Conservation (phyloP, 1,284 basidiomycete genomes). For the Trichosporon coremiiforme region DNA sequence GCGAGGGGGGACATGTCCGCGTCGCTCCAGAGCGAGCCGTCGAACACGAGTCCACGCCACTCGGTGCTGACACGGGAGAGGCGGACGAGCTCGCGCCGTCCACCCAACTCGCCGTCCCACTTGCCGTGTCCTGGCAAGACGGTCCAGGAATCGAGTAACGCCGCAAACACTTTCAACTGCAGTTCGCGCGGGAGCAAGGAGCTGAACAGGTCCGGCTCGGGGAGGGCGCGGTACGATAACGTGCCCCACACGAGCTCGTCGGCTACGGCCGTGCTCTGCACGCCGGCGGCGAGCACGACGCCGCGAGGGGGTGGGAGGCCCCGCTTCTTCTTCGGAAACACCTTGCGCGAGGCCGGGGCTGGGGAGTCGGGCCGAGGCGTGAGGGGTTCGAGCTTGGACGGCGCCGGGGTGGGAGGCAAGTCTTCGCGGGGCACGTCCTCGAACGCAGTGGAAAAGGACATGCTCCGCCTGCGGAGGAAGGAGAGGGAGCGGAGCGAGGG, state of each 20-base stretch:
- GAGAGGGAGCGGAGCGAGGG: slow-evolving; percentile 1
- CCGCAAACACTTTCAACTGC: slow-evolving; percentile 65
- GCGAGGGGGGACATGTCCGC: slow-evolving; percentile 67
- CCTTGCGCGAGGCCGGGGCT: not conserved
- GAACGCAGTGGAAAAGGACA: slow-evolving; percentile 12
- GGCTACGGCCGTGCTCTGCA: slow-evolving; percentile 22
- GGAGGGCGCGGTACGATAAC: slow-evolving; percentile 27
- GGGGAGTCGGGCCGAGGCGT: not conserved
- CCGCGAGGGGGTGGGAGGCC: slow-evolving; percentile 22
- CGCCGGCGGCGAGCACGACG: slow-evolving; percentile 29
- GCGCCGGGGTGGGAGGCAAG: not conserved
- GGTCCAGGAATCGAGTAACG: slow-evolving; percentile 58
- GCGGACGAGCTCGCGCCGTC: slow-evolving; percentile 73
- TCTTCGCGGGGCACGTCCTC: not conserved
- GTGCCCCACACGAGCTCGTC: slow-evolving; percentile 36
- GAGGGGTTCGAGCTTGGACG: not conserved
- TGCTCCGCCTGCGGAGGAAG: not conserved
- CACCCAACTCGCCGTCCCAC: slow-evolving; percentile 73
- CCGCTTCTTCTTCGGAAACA: not conserved
- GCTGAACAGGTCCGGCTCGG: slow-evolving; percentile 38
- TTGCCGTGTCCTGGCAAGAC: slow-evolving; percentile 59
- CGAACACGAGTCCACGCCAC: slow-evolving; percentile 77
- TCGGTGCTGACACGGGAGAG: slow-evolving; percentile 76
- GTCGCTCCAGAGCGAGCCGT: slow-evolving; percentile 80
- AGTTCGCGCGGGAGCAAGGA: slow-evolving; percentile 72